These are phyloP conservation scores for Hydrangea macrophylla DNA, from an alignment of 148 eudicot species.

Conservation along the genomic window DNA sequence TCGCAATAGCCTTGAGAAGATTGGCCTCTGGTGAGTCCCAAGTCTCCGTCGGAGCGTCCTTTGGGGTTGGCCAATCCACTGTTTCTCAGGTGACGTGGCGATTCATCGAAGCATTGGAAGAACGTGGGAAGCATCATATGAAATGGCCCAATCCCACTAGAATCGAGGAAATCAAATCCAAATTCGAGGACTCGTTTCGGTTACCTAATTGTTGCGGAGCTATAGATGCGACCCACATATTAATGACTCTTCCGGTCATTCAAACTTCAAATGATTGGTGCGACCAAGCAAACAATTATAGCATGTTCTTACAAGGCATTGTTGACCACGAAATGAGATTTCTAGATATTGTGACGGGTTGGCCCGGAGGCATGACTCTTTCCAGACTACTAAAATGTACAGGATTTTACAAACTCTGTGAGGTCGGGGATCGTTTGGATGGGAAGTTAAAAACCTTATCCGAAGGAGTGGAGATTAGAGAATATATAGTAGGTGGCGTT, in stretches of 20 bases:
- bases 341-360: conserved; percentile 93
- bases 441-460: conserved; percentile 27
- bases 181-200: conserved; percentile 51
- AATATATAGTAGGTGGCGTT: conserved; percentile 70
- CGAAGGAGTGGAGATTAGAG: conserved; percentile 54
- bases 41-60: conserved; percentile 86
- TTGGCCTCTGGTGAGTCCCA: conserved; percentile 97
- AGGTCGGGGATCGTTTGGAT: conserved; percentile 63
- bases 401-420: conserved; percentile 74
- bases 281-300: conserved; percentile 73
- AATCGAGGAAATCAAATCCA: conserved; percentile 60
- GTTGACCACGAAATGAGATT: conserved; percentile 84
- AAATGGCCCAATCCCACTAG: conserved; percentile 65
- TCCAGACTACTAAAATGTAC: conserved; percentile 63
- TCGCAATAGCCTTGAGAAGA: conserved; percentile 86
- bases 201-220: conserved; percentile 95
- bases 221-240: conserved; percentile 73
- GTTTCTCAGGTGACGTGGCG: conserved; percentile 98
- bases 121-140: conserved; percentile 82
- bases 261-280: conserved; percentile 95
- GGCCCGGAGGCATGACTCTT: conserved; percentile 89
- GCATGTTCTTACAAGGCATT: conserved; percentile 86
- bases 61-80: conserved; percentile 98
- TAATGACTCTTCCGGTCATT: conserved; percentile 94
- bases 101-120: conserved; percentile 85